Evolutionary conservation across 345 rosid genomes (phyloP), one percentile per base, ranked within the genome.

Genomic region (Streptanthus diversifolius): DNA sequence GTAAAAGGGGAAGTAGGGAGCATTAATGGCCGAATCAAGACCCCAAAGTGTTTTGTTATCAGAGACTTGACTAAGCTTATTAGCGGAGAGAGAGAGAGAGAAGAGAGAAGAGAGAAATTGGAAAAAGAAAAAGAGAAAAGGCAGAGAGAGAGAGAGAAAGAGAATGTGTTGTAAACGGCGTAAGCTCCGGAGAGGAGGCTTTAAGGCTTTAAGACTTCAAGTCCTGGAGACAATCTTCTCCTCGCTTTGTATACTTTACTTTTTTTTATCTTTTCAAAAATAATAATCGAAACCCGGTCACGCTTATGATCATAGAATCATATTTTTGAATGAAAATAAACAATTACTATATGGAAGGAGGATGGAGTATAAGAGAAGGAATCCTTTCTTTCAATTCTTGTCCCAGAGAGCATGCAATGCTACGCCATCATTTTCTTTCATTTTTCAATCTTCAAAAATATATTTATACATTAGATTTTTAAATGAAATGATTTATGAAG

Each of bases 321-420:
- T 45, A 17, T 17, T 24, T 51, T 48, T 47, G 10, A 48, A 1
- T 35, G 39, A 35, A 35, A 35, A 35, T 9, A n/a, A n/a, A n/a
- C n/a, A n/a, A n/a, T n/a, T n/a, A n/a, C n/a, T n/a, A n/a, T n/a
- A n/a, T n/a, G n/a, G n/a, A 8, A 12, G 12, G 68, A 44, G 33
- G 60, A 58, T 53, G 58, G 70, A 63, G 79, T 76, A 69, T 29
- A 76, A 55, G 71, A 55, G 30, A 76, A 76, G 79, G 4, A 60
- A 69, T 54, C 63, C 55, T 51, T 52, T 75, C 45, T 69, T 76
- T 33, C 56, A 44, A 41, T 43, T 76, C 53, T 69, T 76, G 79
- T 76, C 79, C 79, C 79, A 22, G 29, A 53, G 74, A 37, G 72
- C 78, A 74, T 74, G 78, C 78, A 27, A 1, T 66, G 13, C 52